Evolutionary conservation across 257 asterid species (phyloP).

Genomic region (Fraxinus quadrangulata): DNA sequence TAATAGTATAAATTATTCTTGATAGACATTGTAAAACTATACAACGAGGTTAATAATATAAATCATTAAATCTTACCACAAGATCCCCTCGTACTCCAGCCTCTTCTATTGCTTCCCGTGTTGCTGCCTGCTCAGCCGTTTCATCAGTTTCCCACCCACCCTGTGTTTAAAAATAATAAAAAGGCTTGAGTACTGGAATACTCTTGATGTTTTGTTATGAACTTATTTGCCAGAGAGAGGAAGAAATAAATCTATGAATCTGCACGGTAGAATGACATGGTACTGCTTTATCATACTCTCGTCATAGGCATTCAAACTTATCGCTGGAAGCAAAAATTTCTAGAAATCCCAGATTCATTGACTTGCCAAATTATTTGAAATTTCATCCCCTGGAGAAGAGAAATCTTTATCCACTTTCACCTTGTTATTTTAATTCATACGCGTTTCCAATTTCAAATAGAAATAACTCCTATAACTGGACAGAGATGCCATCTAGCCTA

Average conservation of each 20-base stretch:
- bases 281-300: background rate
- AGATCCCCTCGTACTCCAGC: constrained; percentile 94
- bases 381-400: background rate
- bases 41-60: constrained; percentile 5
- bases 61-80: constrained; percentile 46
- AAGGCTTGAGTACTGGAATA: constrained; percentile 11
- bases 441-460: too few species aligned
- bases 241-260: too few species aligned
- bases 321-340: background rate
- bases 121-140: constrained; percentile 90
- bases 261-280: too few species aligned
- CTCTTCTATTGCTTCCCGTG: constrained; percentile 91
- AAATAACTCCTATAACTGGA: background rate
- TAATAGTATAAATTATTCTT: background rate
- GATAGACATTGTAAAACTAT: constrained; percentile 2
- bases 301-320: background rate
- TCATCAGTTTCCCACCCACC: constrained; percentile 99
- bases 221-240: background rate
- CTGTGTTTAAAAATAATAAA: constrained; percentile 33
- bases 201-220: constrained; percentile 5
- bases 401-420: background rate
- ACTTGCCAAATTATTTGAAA: background rate
- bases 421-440: background rate
- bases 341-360: background rate
- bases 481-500: background rate